Conservation (phyloP, 768 basidiomycete species). For the Leccinum broughii region DNA sequence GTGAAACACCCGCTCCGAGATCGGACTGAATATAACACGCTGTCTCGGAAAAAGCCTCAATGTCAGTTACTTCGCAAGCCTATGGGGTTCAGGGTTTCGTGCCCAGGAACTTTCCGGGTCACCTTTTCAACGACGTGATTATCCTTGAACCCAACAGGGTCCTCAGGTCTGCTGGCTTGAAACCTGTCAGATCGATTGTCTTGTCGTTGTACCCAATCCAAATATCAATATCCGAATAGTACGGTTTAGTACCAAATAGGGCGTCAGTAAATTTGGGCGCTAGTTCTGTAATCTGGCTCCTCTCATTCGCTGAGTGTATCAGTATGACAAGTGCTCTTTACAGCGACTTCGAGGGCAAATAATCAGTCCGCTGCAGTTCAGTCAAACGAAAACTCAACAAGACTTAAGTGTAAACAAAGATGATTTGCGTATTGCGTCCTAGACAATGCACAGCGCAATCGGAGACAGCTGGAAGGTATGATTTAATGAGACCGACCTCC, state of each 20-base stretch:
- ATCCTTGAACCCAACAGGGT: neutral
- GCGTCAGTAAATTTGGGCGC: too few relatives aligned
- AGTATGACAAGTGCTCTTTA: neutral
- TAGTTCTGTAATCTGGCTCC: too few relatives aligned
- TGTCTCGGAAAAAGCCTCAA: neutral
- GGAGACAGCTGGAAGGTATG: neutral
- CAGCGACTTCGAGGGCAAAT: neutral
- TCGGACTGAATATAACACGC: neutral
- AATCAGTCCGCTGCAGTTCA: neutral
- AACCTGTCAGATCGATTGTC: neutral
- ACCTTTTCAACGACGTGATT: neutral
- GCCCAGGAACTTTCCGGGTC: neutral
- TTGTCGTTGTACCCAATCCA: neutral
- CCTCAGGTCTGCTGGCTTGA: neutral
- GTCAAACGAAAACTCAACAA: neutral
- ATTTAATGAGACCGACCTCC: neutral
- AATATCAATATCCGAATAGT: neutral
- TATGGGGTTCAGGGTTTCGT: neutral
- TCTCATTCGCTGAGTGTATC: too few relatives aligned
- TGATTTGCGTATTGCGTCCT: neutral
- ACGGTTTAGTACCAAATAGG: neutral
- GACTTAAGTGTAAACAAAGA: neutral
- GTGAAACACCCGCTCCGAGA: neutral
- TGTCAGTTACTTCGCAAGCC: neutral
- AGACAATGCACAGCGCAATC: neutral